These are phyloP conservation scores for Nakaseomyces bracarensis DNA, from an alignment of 1,139 yeast genomes.

Conservation along the genomic window DNA sequence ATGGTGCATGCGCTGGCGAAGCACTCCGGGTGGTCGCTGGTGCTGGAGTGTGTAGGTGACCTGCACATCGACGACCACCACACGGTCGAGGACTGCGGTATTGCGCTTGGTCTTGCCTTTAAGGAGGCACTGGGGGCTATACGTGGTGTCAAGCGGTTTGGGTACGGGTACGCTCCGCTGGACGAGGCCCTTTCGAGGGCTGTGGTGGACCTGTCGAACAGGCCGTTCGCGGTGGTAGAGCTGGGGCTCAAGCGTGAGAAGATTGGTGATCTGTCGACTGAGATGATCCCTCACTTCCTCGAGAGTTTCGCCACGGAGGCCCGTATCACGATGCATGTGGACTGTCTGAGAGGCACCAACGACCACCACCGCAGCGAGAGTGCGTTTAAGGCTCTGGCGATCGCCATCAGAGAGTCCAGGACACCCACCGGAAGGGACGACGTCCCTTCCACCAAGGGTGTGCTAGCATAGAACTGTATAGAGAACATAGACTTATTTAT, in stretches of 20 bases:
- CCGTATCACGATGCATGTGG: conserved; percentile 84
- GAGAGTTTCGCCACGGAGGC: conserved; percentile 94
- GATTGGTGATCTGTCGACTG: conserved; percentile 85
- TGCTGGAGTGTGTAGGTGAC: conserved; percentile 87
- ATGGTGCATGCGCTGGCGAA: conserved; percentile 96
- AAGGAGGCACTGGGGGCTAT: conserved; percentile 84
- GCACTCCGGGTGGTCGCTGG: conserved; percentile 92
- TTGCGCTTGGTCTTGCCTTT: conserved; percentile 84
- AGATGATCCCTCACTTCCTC: conserved; percentile 94
- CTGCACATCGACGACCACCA: conserved; percentile 96
- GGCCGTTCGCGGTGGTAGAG: conserved; percentile 87
- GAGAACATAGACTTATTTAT: not conserved
- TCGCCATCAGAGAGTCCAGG: conserved; percentile 82
- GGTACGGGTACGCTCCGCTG: conserved; percentile 89
- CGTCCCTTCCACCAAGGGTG: conserved; percentile 95
- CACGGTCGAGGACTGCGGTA: conserved; percentile 91
- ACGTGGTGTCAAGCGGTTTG: conserved; percentile 86
- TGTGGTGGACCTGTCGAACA: conserved; percentile 84
- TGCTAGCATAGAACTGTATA: conserved; percentile 35
- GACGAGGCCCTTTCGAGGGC: conserved; percentile 95
- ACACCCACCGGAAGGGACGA: conserved; percentile 79
- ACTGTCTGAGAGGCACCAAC: conserved; percentile 83
- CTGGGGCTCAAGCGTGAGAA: conserved; percentile 86
- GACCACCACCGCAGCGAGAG: conserved; percentile 96
- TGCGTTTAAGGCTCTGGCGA: conserved; percentile 91